Percentiles rank a stretch among this genome's conserved stretches.
Conservation (phyloP, 2,329 filamentous ascomycete species). For the Aurifilum marmelostoma region DNA sequence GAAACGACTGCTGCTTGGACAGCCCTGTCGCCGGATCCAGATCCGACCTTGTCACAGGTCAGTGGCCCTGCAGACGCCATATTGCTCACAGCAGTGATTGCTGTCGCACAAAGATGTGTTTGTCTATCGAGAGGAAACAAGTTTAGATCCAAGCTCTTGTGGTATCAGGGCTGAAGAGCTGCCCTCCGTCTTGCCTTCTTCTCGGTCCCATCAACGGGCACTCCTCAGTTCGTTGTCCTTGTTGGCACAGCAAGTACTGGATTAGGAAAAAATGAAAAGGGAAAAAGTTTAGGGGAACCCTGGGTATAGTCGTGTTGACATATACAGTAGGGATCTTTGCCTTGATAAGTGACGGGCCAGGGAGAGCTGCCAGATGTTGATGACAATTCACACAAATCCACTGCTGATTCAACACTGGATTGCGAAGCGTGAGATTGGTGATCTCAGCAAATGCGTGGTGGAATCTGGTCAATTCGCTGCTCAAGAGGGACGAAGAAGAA, state of each 20-base stretch:
- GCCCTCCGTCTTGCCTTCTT: conserved; percentile 12
- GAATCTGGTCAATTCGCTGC: background rate
- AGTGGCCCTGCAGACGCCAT: conserved; percentile 20
- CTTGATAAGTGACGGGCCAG: background rate
- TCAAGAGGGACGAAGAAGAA: background rate
- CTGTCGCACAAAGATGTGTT: conserved; percentile 3
- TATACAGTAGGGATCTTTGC: background rate
- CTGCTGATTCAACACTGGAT: background rate
- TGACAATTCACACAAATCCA: background rate
- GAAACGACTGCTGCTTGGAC: background rate
- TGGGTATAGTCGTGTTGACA: background rate
- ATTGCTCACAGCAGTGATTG: conserved; percentile 12
- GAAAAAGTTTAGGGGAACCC: background rate
- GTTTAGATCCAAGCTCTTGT: background rate
- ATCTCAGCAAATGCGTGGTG: background rate
- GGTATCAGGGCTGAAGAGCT: conserved; percentile 8
- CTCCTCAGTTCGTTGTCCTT: background rate
- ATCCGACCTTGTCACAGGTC: conserved; percentile 20
- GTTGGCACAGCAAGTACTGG: background rate
- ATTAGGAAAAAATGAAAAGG: background rate
- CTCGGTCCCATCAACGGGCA: conserved; percentile 14
- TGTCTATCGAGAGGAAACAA: background rate
- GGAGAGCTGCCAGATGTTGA: background rate
- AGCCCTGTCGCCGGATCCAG: conserved; percentile 17
- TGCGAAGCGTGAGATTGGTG: background rate